phyloP scores from a whole-genome alignment of 2,329 filamentous ascomycete genomes.

The Nannizzia gypsea region DNA sequence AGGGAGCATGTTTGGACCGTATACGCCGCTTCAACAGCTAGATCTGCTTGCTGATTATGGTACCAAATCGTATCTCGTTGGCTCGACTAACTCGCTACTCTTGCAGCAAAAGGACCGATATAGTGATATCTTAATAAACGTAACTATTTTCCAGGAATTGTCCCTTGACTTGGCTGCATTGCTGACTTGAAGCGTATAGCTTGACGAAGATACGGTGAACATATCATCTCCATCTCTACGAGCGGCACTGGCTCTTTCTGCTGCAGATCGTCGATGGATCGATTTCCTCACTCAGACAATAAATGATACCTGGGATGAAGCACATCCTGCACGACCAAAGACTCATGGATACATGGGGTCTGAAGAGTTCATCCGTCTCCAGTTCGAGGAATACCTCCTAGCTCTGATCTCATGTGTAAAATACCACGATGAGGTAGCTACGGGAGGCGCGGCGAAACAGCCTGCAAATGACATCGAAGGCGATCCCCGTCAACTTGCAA shows the following conservation, averaged over 20 bases:
- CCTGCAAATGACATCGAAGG: slow-evolving; percentile 52
- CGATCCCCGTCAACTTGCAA: slow-evolving; percentile 77
- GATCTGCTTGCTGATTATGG: slow-evolving; percentile 86
- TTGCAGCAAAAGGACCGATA: slow-evolving; percentile 92
- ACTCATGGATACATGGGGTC: slow-evolving; percentile 90
- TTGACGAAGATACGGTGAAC: slow-evolving; percentile 77
- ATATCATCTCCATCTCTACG: slow-evolving; percentile 72
- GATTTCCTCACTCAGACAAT: slow-evolving; percentile 89
- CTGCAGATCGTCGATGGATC: slow-evolving; percentile 88
- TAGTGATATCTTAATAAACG: slow-evolving; percentile 88
- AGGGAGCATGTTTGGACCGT: slow-evolving; percentile 91
- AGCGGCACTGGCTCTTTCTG: slow-evolving; percentile 63
- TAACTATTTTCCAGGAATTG: slow-evolving; percentile 19
- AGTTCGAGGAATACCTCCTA: slow-evolving; percentile 93
- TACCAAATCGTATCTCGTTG: slow-evolving; percentile 94
- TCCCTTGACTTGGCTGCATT: not conserved
- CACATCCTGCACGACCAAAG: slow-evolving; percentile 78
- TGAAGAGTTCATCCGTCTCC: slow-evolving; percentile 91
- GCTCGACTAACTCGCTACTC: slow-evolving; percentile 88
- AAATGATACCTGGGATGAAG: slow-evolving; percentile 91
- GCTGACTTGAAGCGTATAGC: slow-evolving; percentile 26
- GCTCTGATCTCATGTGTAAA: slow-evolving; percentile 80
- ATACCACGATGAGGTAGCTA: slow-evolving; percentile 60
- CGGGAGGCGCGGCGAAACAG: slow-evolving; percentile 16
- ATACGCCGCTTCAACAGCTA: slow-evolving; percentile 90